Evolutionary conservation across 1,284 basidiomycete genomes (phyloP), one percentile per base, ranked within the genome.

Genomic region (Psilocybe mexicana): DNA sequence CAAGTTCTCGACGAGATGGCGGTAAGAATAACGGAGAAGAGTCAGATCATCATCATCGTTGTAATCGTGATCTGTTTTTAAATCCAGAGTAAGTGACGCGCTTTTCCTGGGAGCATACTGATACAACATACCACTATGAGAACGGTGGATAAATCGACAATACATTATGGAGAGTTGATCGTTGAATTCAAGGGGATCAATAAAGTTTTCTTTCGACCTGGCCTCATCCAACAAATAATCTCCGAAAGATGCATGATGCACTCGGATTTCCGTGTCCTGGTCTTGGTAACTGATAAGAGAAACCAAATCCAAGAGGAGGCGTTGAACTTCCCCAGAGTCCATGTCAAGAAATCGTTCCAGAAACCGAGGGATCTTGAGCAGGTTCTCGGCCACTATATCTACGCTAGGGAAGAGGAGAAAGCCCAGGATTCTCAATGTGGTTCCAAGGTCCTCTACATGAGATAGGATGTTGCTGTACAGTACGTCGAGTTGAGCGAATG

Each of bases 391-490:
- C 10, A 4, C 18, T n/a, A 25, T 38, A 8, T 33, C 28, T 14
- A 33, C 46, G 8, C 26, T 43, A 2, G 38, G 40, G 12, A 50
- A 40, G 18, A 51, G 43, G 10, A 46, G 14, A n/a, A 56, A 49
- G 6, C 54, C 48, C 6, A 56, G 14, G 10, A 56, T 26, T 24
- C 24, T 38, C 7, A 49, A 28, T 0, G 43, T 43, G 12, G 18
- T 6, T 12, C 25, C 2, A 24, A 50, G n/a, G 4, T 50, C 54
- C 7, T 50, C 54, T 11, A 50, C 47, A 43, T 28, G 42, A 7
- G 28, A 35, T 5, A 56, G 35, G 24, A 56, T 56, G 14, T 28
- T 36, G 18, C 46, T 43, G 40, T 56, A 56, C 11, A 56, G 26
- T 2, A 23, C 42, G 24, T 56, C 55, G 6, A 57, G 43, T 23